phyloP scores from a whole-genome alignment of 139 green algal genomes.

The Haematococcus sp. region DNA sequence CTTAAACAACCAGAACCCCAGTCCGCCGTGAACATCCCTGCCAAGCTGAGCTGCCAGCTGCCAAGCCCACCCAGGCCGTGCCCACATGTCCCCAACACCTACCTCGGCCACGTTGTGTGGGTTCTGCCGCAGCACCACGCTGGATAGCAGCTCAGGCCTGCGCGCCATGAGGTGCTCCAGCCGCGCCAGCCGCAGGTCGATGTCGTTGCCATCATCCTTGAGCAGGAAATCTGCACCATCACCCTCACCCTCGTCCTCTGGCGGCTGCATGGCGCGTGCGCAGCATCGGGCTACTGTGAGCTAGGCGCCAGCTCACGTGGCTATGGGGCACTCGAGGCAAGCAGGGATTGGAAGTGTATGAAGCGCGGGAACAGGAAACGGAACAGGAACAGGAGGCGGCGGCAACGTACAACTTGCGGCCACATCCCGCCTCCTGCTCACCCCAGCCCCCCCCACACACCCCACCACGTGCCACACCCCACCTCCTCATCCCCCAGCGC shows the following conservation, averaged over 20 bases:
- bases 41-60: no score
- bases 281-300: no score
- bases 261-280: no score
- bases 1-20: background rate
- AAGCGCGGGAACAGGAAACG: no score
- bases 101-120: constrained; percentile 92
- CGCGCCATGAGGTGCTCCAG: constrained; percentile 78
- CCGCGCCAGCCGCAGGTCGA: constrained; percentile 92
- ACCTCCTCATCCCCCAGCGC: constrained; percentile 29
- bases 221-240: constrained; percentile 76
- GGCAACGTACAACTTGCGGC: no score
- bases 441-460: no score
- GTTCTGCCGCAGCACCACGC: constrained; percentile 96
- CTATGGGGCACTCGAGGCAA: no score
- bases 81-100: background rate
- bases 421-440: no score
- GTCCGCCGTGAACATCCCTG: background rate
- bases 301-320: no score
- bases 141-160: constrained; percentile 86
- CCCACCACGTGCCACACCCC: constrained; percentile 20
- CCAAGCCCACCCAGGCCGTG: background rate
- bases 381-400: no score
- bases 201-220: constrained; percentile 74
- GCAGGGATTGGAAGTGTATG: no score
- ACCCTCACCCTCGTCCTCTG: constrained; percentile 35